Evolutionary conservation across 129 eudicot species (phyloP).

Genomic region (Logfia minima): DNA sequence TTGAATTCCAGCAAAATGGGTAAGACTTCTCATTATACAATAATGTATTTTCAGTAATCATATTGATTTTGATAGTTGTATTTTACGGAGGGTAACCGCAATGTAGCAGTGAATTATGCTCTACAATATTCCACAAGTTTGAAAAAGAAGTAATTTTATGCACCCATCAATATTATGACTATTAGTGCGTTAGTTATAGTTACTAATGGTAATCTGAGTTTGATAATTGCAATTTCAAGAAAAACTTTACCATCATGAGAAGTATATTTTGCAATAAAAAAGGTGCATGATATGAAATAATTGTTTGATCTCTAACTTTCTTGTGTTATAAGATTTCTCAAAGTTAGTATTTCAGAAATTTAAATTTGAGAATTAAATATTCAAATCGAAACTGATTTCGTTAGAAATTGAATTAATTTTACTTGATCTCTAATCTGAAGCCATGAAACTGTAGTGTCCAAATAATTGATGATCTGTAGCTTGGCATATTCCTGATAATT

Average conservation of each 20-base stretch:
- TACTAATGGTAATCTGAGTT: neutral
- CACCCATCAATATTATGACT: conserved; percentile 5
- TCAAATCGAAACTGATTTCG: neutral
- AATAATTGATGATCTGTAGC: neutral
- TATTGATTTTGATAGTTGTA: conserved; percentile 8
- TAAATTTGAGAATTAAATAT: neutral
- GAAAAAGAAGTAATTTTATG: conserved; percentile 50
- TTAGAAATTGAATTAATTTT: neutral
- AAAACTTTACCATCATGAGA: neutral
- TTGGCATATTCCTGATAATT: neutral
- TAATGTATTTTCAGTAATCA: conserved; percentile 4
- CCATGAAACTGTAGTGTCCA: neutral
- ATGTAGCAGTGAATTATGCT: conserved; percentile 28
- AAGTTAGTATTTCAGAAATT: neutral
- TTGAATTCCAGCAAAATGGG: conserved; percentile 9
- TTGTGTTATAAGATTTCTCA: neutral
- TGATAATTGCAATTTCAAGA: neutral
- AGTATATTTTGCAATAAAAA: neutral
- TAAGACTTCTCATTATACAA: neutral
- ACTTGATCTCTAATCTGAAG: neutral
- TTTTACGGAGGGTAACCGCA: conserved; percentile 34
- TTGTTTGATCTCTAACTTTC: too few relatives aligned
- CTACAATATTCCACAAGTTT: conserved; percentile 30
- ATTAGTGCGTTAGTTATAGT: neutral
- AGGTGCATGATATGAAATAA: neutral